Evolutionary conservation across 164 flowering plant species (phyloP).

Genomic region (Aristolochia fimbriata): DNA sequence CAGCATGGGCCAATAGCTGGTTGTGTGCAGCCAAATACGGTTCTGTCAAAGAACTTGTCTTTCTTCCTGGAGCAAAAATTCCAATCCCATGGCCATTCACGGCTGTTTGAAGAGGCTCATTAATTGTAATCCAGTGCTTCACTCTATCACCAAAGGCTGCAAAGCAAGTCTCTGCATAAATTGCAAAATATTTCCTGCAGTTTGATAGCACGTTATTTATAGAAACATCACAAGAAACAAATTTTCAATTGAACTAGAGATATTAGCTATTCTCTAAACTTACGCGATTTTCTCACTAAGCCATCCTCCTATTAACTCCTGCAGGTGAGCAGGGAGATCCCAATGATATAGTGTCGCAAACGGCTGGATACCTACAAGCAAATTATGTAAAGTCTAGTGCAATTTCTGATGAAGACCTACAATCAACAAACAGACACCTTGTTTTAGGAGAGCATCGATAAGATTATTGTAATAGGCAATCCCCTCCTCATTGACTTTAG

Average conservation of each 20-base stretch:
- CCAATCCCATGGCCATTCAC: slow-evolving; percentile 70
- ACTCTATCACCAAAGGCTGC: slow-evolving; percentile 87
- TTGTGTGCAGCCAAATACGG: slow-evolving; percentile 79
- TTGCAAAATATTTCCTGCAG: slow-evolving; percentile 66
- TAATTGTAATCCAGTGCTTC: slow-evolving; percentile 78
- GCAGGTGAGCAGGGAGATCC: slow-evolving; percentile 84
- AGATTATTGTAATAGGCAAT: slow-evolving; percentile 67
- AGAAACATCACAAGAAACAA: neutral
- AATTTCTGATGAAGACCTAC: neutral
- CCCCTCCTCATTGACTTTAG: slow-evolving; percentile 61
- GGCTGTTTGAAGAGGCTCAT: slow-evolving; percentile 87
- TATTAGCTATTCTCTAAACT: slow-evolving; percentile 13
- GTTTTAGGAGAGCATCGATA: slow-evolving; percentile 66
- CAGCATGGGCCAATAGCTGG: slow-evolving; percentile 82
- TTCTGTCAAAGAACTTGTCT: slow-evolving; percentile 44
- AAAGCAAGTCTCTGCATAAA: slow-evolving; percentile 89
- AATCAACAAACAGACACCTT: slow-evolving; percentile 28
- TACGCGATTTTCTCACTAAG: slow-evolving; percentile 61
- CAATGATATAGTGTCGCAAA: slow-evolving; percentile 78
- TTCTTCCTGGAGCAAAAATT: slow-evolving; percentile 82
- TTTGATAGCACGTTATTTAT: neutral
- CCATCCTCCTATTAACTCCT: slow-evolving; percentile 83
- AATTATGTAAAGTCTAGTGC: neutral
- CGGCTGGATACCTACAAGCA: slow-evolving; percentile 64
- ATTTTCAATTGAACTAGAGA: neutral